These are phyloP conservation scores for Dichotomopilus funicola DNA, from an alignment of 2,329 filamentous ascomycete species.

Conservation along the genomic window DNA sequence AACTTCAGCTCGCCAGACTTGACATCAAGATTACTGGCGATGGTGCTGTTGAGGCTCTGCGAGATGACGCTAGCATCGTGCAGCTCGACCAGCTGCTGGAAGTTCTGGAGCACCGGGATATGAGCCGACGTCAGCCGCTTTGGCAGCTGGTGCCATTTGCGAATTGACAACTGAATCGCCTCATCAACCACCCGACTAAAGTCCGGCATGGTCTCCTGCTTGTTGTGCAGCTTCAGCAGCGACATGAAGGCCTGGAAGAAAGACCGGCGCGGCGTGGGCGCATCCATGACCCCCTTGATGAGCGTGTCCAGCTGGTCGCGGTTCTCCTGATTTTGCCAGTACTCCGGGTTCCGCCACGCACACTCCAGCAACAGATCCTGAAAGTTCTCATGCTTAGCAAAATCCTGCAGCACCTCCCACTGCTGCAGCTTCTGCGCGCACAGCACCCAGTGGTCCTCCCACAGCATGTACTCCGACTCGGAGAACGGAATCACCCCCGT, in stretches of 20 bases:
- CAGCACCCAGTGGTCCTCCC: constrained; percentile 98
- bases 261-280: constrained; percentile 82
- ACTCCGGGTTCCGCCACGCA: constrained; percentile 91
- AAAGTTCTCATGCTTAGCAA: constrained; percentile 97
- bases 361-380: constrained; percentile 94
- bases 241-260: constrained; percentile 99
- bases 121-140: constrained; percentile 90
- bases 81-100: constrained; percentile 94
- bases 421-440: constrained; percentile 98
- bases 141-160: constrained; percentile 98
- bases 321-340: constrained; percentile 82
- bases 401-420: constrained; percentile 96
- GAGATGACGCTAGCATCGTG: constrained; percentile 98
- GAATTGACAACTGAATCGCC: constrained; percentile 91
- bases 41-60: constrained; percentile 80
- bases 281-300: constrained; percentile 96
- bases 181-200: constrained; percentile 92
- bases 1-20: constrained; percentile 96
- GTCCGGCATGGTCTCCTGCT: constrained; percentile 71
- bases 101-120: constrained; percentile 90
- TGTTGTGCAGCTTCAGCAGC: constrained; percentile 86
- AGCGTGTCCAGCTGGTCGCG: constrained; percentile 85
- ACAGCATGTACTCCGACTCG: constrained; percentile 95
- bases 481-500: constrained; percentile 96
- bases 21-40: constrained; percentile 74